Percentiles rank a stretch among this genome's conserved stretches.
Conservation (phyloP, 2,329 filamentous ascomycete genomes). For the Talaromyces sp. region DNA sequence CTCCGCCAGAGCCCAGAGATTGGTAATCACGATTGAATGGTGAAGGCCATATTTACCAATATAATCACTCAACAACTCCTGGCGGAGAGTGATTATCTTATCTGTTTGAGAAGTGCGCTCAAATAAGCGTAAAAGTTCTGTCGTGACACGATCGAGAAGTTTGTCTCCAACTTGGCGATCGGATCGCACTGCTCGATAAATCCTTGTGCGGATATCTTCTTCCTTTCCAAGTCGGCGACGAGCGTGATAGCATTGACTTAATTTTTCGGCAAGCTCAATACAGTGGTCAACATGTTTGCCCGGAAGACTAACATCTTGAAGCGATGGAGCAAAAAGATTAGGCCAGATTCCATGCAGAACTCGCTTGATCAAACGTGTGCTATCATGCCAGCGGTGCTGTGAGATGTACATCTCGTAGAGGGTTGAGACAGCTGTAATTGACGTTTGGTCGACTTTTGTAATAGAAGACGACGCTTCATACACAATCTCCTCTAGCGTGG, state of each 20-base stretch:
- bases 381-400: constrained; percentile 50
- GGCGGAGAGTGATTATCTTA: constrained; percentile 37
- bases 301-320: constrained; percentile 47
- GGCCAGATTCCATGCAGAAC: constrained; percentile 50
- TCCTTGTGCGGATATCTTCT: constrained; percentile 37
- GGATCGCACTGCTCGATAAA: constrained; percentile 37
- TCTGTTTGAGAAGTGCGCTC: constrained; percentile 35
- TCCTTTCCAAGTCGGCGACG: constrained; percentile 38
- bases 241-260: constrained; percentile 49
- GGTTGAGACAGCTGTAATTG: constrained; percentile 43
- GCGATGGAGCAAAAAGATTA: constrained; percentile 46
- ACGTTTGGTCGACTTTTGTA: constrained; percentile 42
- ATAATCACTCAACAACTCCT: constrained; percentile 43
- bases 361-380: constrained; percentile 47
- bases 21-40: constrained; percentile 38
- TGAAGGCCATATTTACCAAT: constrained; percentile 35
- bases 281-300: constrained; percentile 46
- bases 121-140: constrained; percentile 33
- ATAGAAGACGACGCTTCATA: constrained; percentile 44
- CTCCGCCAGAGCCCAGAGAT: constrained; percentile 38
- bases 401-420: constrained; percentile 45
- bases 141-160: constrained; percentile 29
- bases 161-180: constrained; percentile 34
- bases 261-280: constrained; percentile 48
- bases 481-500: constrained; percentile 46